These are phyloP conservation scores for Zygosaccharomyces sapae DNA, from an alignment of 1,139 yeast genomes.

Conservation along the genomic window DNA sequence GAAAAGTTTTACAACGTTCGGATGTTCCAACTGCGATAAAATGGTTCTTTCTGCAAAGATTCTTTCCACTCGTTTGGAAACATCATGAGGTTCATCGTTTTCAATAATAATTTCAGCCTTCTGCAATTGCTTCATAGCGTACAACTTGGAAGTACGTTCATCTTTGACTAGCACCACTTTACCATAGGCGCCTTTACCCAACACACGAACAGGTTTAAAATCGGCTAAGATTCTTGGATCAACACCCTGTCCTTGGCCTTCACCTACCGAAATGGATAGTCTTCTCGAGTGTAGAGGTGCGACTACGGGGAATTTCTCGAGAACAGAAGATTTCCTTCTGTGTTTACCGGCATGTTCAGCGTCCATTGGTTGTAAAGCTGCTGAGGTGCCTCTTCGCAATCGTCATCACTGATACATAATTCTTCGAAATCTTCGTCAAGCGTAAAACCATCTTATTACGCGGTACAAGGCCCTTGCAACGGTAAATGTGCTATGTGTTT, in stretches of 20 bases:
- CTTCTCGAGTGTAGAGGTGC: constrained; percentile 32
- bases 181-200: constrained; percentile 93
- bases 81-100: constrained; percentile 24
- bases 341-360: constrained; percentile 7
- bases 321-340: constrained; percentile 33
- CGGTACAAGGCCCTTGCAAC: background rate
- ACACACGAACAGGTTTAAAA: constrained; percentile 70
- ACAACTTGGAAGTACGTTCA: constrained; percentile 57
- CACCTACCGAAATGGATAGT: constrained; percentile 20
- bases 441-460: constrained; percentile 2
- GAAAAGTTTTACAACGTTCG: constrained; percentile 80
- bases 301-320: constrained; percentile 29
- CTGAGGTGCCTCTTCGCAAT: constrained; percentile 1
- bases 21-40: constrained; percentile 68
- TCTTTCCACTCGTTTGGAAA: constrained; percentile 44
- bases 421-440: constrained; percentile 6
- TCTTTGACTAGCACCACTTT: constrained; percentile 78
- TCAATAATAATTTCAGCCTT: constrained; percentile 66
- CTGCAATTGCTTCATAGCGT: constrained; percentile 84
- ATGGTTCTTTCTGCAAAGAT: constrained; percentile 72
- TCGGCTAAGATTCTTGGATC: constrained; percentile 45
- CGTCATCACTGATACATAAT: background rate
- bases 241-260: constrained; percentile 6
- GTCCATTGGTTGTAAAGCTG: background rate
- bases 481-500: too few species aligned